Conservation (phyloP, 1,139 yeast genomes). For the Saccharomyces hybrid region DNA sequence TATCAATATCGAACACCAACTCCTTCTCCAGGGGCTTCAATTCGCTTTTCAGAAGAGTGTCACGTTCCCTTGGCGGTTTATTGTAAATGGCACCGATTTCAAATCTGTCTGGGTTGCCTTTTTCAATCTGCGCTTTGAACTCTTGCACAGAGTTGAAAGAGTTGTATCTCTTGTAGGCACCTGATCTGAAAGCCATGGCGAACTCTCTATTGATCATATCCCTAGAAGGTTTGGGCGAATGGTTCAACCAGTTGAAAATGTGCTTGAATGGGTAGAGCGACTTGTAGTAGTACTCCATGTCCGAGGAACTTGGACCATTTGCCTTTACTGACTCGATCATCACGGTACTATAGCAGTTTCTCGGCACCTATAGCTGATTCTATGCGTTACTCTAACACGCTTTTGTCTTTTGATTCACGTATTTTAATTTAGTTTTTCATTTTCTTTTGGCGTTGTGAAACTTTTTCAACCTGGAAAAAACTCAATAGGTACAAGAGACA, state of each 20-base stretch:
- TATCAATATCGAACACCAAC: slow-evolving; percentile 91
- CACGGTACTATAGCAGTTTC: neutral
- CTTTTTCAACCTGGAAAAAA: neutral
- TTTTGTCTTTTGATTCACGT: neutral
- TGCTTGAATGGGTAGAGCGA: slow-evolving; percentile 63
- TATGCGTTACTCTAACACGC: neutral
- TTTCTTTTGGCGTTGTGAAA: neutral
- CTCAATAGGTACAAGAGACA: neutral
- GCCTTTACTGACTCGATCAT: slow-evolving; percentile 6
- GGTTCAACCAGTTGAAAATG: slow-evolving; percentile 83
- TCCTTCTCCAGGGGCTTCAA: slow-evolving; percentile 81
- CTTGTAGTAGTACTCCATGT: slow-evolving; percentile 71
- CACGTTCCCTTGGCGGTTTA: slow-evolving; percentile 78
- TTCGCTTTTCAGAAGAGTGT: slow-evolving; percentile 65
- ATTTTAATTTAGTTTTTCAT: neutral
- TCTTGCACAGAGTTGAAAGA: slow-evolving; percentile 63
- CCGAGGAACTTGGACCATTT: slow-evolving; percentile 50
- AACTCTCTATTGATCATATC: slow-evolving; percentile 87
- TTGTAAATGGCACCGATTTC: slow-evolving; percentile 93
- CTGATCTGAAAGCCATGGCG: slow-evolving; percentile 81
- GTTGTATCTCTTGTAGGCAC: slow-evolving; percentile 84
- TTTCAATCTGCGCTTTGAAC: slow-evolving; percentile 65
- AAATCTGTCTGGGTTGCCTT: slow-evolving; percentile 79
- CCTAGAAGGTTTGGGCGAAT: slow-evolving; percentile 60
- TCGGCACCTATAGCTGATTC: neutral